Evolutionary conservation across 805 yeast genomes (phyloP).

Genomic region (Scheffersomyces ergatensis): DNA sequence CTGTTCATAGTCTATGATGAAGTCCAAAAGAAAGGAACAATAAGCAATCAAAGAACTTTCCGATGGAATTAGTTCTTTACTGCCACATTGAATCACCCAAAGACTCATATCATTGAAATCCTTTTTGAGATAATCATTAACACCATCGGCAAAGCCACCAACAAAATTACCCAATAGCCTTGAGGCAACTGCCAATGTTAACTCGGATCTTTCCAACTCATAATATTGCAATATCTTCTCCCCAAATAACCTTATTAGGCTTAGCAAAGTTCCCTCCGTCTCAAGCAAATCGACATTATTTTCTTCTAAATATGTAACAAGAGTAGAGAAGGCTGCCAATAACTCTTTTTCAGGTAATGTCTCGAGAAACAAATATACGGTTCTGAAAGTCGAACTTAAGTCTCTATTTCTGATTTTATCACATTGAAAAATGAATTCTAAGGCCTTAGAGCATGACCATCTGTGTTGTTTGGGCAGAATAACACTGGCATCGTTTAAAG

Average conservation of each 20-base stretch:
- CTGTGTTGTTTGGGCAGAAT: too few relatives aligned
- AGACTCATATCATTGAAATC: conserved; percentile 49
- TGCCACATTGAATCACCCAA: conserved; percentile 42
- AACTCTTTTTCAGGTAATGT: too few relatives aligned
- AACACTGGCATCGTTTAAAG: too few relatives aligned
- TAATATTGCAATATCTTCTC: conserved; percentile 25
- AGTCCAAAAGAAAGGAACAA: conserved; percentile 26
- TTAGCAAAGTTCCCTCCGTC: neutral
- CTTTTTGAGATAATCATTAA: conserved; percentile 21
- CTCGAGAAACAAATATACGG: too few relatives aligned
- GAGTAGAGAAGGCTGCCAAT: too few relatives aligned
- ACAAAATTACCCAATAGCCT: conserved; percentile 22
- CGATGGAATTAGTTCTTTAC: conserved; percentile 40
- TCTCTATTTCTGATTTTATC: too few relatives aligned
- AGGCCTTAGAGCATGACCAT: too few relatives aligned
- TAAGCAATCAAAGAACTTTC: conserved; percentile 27
- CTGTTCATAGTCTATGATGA: conserved; percentile 24
- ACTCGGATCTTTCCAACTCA: conserved; percentile 38
- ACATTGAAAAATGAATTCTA: too few relatives aligned
- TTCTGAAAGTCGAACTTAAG: too few relatives aligned
- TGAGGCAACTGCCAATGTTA: conserved; percentile 31
- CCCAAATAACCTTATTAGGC: conserved; percentile 27
- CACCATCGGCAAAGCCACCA: conserved; percentile 21
- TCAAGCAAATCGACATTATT: too few relatives aligned
- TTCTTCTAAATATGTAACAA: too few relatives aligned